Percentiles rank a stretch among this genome's conserved stretches.
Evolutionary conservation across 192 early-diverging fungal genomes (phyloP).

Genomic region (Coemansia sp.): DNA sequence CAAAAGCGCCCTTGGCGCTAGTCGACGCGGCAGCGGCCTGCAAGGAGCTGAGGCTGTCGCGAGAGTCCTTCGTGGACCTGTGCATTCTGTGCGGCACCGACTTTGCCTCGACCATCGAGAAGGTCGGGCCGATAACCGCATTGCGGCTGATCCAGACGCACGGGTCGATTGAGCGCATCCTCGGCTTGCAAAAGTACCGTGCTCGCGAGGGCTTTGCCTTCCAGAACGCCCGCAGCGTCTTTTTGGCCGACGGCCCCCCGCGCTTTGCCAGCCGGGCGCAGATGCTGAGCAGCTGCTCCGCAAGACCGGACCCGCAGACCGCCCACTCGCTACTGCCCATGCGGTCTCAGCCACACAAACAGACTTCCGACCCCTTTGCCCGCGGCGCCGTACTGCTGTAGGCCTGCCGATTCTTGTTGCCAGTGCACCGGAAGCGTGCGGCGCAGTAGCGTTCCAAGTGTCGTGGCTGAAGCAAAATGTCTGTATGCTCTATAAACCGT

Average conservation of each 20-base stretch:
- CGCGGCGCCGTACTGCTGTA: slow-evolving; percentile 5
- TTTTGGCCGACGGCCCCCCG: slow-evolving; percentile 11
- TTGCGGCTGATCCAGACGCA: slow-evolving; percentile 55
- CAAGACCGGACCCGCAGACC: neutral
- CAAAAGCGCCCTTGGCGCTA: slow-evolving; percentile 27
- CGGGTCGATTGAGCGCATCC: slow-evolving; percentile 64
- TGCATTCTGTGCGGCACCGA: slow-evolving; percentile 80
- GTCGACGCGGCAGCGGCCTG: slow-evolving; percentile 55
- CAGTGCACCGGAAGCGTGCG: neutral
- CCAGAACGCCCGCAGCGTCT: slow-evolving; percentile 41
- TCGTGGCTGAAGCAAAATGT: neutral
- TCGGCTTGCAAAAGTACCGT: slow-evolving; percentile 29
- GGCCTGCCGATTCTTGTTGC: neutral
- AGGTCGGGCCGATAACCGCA: slow-evolving; percentile 66
- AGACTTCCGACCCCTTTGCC: slow-evolving; percentile 28
- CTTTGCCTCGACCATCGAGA: slow-evolving; percentile 62
- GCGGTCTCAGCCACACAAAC: neutral
- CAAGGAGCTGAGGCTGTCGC: slow-evolving; percentile 52
- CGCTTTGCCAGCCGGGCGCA: slow-evolving; percentile 19
- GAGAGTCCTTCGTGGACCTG: slow-evolving; percentile 61
- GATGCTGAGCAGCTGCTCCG: slow-evolving; percentile 5
- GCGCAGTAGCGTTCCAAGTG: slow-evolving; percentile 8
- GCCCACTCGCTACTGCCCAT: slow-evolving; percentile 27
- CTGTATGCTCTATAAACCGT: neutral
- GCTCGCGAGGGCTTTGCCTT: slow-evolving; percentile 44